phyloP scores from a whole-genome alignment of 2,329 filamentous ascomycete genomes.

The Aspergillus sp. region DNA sequence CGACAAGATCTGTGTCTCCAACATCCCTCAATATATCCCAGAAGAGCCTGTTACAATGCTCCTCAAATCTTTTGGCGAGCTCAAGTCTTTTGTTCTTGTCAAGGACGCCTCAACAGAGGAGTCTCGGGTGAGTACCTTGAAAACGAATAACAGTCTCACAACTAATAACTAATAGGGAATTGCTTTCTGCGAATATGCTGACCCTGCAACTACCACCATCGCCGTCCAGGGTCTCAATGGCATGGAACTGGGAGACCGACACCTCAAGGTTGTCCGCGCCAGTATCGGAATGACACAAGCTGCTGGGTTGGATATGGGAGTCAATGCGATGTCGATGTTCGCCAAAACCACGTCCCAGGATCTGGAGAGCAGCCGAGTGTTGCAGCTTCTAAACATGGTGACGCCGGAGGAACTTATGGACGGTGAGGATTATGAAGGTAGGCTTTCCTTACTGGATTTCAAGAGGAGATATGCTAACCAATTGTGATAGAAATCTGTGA shows the following conservation, averaged over 20 bases:
- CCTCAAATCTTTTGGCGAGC: conserved; percentile 83
- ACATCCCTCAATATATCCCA: conserved; percentile 81
- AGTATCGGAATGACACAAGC: conserved; percentile 95
- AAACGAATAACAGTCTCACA: conserved; percentile 1
- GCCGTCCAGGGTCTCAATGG: conserved; percentile 89
- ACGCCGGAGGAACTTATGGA: conserved; percentile 93
- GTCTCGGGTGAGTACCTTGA: conserved; percentile 66
- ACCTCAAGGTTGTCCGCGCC: conserved; percentile 81
- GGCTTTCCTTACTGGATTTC: conserved; percentile 22
- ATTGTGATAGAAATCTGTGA: conserved; percentile 79
- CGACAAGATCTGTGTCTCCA: conserved; percentile 91
- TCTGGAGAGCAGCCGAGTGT: conserved; percentile 75
- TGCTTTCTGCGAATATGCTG: conserved; percentile 92
- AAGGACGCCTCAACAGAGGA: conserved; percentile 84
- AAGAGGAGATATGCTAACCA: conserved; percentile 12
- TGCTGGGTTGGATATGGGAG: conserved; percentile 86
- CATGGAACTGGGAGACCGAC: conserved; percentile 87
- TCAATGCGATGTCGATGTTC: conserved; percentile 97
- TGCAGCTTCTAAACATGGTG: conserved; percentile 98
- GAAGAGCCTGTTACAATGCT: conserved; percentile 93
- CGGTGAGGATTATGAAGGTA: conserved; percentile 92
- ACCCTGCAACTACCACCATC: conserved; percentile 71
- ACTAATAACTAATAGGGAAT: conserved; percentile 64
- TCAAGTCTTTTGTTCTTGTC: conserved; percentile 87
- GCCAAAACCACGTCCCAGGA: conserved; percentile 82